phyloP scores from a whole-genome alignment of 768 basidiomycete species.

The Favolaschia claudopus region DNA sequence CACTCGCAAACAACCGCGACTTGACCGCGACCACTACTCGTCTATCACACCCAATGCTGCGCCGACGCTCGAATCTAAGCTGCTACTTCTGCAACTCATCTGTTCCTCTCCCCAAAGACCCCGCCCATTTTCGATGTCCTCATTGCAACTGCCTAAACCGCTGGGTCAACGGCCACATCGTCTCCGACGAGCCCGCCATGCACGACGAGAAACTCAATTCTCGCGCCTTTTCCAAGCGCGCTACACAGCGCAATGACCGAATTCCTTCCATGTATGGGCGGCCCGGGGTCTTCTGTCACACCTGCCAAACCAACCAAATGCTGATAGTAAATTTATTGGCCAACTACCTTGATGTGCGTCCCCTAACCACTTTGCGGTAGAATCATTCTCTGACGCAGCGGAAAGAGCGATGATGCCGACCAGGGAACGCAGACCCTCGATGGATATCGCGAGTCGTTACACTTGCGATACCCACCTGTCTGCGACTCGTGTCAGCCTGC shows the following conservation, averaged over 20 bases:
- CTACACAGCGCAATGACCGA: slow-evolving; percentile 72
- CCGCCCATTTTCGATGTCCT: slow-evolving; percentile 69
- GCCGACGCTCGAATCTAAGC: slow-evolving; percentile 54
- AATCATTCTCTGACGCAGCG: not conserved
- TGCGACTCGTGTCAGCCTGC: slow-evolving; percentile 77
- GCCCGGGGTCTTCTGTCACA: slow-evolving; percentile 78
- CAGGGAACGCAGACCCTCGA: slow-evolving; percentile 68
- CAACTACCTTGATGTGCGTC: slow-evolving; percentile 82
- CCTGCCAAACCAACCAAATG: slow-evolving; percentile 93
- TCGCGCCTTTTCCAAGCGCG: slow-evolving; percentile 74
- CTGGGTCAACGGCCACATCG: slow-evolving; percentile 74
- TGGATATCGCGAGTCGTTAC: slow-evolving; percentile 76
- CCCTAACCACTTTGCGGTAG: not conserved
- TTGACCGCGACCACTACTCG: slow-evolving; percentile 33
- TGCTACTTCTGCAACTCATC: slow-evolving; percentile 79
- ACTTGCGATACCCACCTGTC: slow-evolving; percentile 87
- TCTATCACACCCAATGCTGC: slow-evolving; percentile 60
- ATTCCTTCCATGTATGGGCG: slow-evolving; percentile 68
- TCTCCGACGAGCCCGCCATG: slow-evolving; percentile 90
- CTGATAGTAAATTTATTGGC: slow-evolving; percentile 86
- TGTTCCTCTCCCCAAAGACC: slow-evolving; percentile 51
- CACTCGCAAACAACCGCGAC: not conserved
- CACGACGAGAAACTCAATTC: slow-evolving; percentile 78
- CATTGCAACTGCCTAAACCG: slow-evolving; percentile 79
- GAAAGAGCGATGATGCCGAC: slow-evolving; percentile 80